Conservation (phyloP, 2,329 filamentous ascomycete genomes). For the Pseudogymnoascus sp. region DNA sequence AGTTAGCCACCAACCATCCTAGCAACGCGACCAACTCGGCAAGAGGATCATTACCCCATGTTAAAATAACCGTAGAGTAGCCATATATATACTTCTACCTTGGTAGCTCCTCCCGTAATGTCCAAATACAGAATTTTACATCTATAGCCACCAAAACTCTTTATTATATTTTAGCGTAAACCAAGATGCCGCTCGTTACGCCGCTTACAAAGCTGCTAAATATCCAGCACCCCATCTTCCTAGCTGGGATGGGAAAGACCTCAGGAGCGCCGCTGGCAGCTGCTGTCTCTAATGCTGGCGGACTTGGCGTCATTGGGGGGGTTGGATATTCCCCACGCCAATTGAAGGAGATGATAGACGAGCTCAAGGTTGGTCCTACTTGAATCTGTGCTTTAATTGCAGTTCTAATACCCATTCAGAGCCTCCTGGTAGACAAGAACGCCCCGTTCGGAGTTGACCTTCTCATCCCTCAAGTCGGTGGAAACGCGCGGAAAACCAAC, state of each 20-base stretch:
- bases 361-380: slow-evolving; percentile 72
- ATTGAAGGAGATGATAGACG: slow-evolving; percentile 87
- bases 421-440: slow-evolving; percentile 75
- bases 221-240: slow-evolving; percentile 92
- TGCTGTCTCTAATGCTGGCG: slow-evolving; percentile 93
- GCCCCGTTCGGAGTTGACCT: slow-evolving; percentile 93
- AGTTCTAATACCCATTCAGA: background rate
- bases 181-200: slow-evolving; percentile 75
- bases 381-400: slow-evolving; percentile 35
- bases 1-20: background rate
- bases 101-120: background rate
- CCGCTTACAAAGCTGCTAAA: slow-evolving; percentile 90
- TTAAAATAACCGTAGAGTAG: background rate
- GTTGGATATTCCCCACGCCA: slow-evolving; percentile 95
- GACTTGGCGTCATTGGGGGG: slow-evolving; percentile 92
- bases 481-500: slow-evolving; percentile 84
- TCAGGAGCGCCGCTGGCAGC: slow-evolving; percentile 93
- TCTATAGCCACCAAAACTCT: background rate
- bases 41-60: background rate
- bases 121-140: background rate
- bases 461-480: slow-evolving; percentile 87
- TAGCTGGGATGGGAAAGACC: slow-evolving; percentile 98
- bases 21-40: slow-evolving; percentile 5
- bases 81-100: background rate
- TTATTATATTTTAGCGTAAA: background rate